Base-by-base conservation (phyloP, 2,329 filamentous ascomycete species). In the Cordyceps farinosa region DNA sequence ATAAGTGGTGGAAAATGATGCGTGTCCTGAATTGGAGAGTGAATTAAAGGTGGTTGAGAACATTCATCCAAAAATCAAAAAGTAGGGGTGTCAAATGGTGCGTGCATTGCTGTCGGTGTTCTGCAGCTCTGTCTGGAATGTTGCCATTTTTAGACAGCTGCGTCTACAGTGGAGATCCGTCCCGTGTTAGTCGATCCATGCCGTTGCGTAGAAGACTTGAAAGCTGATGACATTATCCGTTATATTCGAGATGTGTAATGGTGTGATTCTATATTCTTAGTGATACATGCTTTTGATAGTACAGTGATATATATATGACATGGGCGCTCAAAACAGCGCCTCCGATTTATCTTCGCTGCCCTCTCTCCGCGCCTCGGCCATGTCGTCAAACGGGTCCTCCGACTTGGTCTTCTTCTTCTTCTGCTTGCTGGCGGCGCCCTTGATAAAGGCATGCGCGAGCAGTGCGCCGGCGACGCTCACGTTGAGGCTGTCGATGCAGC, bases 381-480 rank as follows among this genome's bases (percentile, higher is more conserved):
- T 30, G 34, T 17, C 22, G 9, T 59, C 44, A 40, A 50, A 10
- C 22, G 56, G 32, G 22, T 22, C 29, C 22, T 8, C 22, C 34
- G 44, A 3, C 27, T 50, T 22, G 22, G 22, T 50, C 42, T 48
- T 55, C 11, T 4, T 5, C 32, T 64, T 64, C 22, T 22, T 22
- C 22, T 22, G 22, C 22, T 22, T 22, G 22, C 22, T 22, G 22
- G 22, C 22, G 60, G 69, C 66, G 1, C 74, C 74, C 70, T 77
- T 82, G 70, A 91, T 72, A 70, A 95, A 91, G 0, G 88, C 80
- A 66, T 88, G 84, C 66, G 88, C 88, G 57, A 98, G 77, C 55
- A 98, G 78, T 1, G 87, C 92, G 7, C 91, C 87, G 1, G 95
- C 94, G 27, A 96, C 93, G 71, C 91, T 92, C 45, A 98, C 95